Percentiles rank a stretch among this genome's conserved stretches.
phyloP scores from a whole-genome alignment of 2,329 filamentous ascomycete species.

The Claviceps paspali region DNA sequence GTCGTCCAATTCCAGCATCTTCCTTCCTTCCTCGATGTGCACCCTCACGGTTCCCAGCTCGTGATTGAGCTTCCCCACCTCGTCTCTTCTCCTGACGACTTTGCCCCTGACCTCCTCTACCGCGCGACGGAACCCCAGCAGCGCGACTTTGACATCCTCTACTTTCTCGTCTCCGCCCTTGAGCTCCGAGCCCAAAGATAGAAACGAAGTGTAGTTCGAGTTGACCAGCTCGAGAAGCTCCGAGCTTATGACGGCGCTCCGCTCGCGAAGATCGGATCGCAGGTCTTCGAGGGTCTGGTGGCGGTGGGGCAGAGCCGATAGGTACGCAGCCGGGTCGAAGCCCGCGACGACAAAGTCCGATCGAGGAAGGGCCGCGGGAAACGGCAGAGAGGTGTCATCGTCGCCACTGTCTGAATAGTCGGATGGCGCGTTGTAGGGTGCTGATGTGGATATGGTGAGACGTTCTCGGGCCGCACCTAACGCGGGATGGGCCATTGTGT shows the following conservation, averaged over 20 bases:
- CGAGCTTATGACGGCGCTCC: constrained; percentile 63
- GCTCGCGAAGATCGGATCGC: constrained; percentile 67
- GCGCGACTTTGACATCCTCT: constrained; percentile 73
- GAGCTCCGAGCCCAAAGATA: constrained; percentile 67
- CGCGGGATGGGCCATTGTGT: constrained; percentile 5
- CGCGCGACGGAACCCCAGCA: constrained; percentile 73
- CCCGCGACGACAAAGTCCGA: constrained; percentile 61
- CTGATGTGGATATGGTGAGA: constrained; percentile 7
- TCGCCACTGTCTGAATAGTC: constrained; percentile 19
- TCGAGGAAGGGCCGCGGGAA: constrained; percentile 71
- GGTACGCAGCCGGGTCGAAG: constrained; percentile 71
- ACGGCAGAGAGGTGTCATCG: constrained; percentile 64
- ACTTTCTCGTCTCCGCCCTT: constrained; percentile 82
- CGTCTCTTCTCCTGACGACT: constrained; percentile 46
- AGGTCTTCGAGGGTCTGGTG: constrained; percentile 95
- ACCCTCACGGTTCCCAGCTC: constrained; percentile 51
- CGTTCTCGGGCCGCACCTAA: constrained; percentile 2
- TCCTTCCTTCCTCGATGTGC: constrained; percentile 45
- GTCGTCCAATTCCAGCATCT: constrained; percentile 53
- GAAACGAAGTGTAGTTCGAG: constrained; percentile 81
- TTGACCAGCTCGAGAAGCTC: constrained; percentile 94
- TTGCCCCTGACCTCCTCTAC: constrained; percentile 56
- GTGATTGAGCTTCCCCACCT: constrained; percentile 46
- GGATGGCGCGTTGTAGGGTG: constrained; percentile 6
- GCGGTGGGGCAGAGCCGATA: constrained; percentile 64